phyloP scores from a whole-genome alignment of 352 stramenopile genomes.

The Globisporangium alternatum region DNA sequence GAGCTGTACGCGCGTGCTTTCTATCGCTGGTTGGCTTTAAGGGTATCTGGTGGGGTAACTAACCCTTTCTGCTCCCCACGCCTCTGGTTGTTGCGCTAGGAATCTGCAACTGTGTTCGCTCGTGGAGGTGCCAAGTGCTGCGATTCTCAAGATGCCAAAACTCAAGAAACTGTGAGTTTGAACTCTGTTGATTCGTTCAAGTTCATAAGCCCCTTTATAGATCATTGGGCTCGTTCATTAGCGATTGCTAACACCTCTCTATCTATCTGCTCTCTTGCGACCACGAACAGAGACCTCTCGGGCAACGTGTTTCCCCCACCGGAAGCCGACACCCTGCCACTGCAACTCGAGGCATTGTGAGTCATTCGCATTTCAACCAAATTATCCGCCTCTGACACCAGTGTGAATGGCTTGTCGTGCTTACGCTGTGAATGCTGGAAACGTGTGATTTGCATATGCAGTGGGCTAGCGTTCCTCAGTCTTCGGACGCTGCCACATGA shows the following conservation, averaged over 20 bases:
- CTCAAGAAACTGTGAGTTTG: conserved; percentile 32
- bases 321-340: conserved; percentile 15
- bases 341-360: conserved; percentile 25
- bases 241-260: not conserved
- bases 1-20: conserved; percentile 15
- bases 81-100: conserved; percentile 14
- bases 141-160: conserved; percentile 28
- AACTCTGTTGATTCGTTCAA: not conserved
- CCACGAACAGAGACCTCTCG: conserved; percentile 17
- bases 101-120: conserved; percentile 29
- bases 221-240: not conserved
- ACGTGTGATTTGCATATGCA: not conserved
- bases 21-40: not conserved
- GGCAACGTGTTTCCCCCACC: conserved; percentile 22
- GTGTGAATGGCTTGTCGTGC: not conserved
- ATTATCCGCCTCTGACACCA: not conserved
- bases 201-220: not conserved
- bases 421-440: not conserved
- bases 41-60: too few species aligned
- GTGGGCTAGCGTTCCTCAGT: conserved; percentile 8
- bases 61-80: not conserved
- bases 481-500: conserved; percentile 18
- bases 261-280: not conserved
- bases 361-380: not conserved
- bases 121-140: conserved; percentile 23